A percentile compares a stretch with the other conserved stretches of the same genome.
Evolutionary conservation across 371 early-diverging fungal species (phyloP).

Genomic region (Dinochytrium kinnereticum): DNA sequence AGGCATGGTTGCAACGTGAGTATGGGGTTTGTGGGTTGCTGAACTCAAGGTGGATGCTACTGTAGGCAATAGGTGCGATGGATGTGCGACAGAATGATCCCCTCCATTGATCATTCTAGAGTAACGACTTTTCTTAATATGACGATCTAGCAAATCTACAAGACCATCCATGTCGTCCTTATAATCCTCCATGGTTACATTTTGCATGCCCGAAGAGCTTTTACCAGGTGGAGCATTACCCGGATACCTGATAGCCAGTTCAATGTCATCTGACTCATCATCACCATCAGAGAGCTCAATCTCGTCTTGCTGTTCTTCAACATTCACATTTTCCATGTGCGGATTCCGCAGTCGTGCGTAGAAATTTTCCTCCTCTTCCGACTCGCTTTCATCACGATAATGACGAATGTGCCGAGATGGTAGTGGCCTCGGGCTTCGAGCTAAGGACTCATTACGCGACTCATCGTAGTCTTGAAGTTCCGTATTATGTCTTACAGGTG

Average conservation of each 20-base stretch:
- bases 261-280: constrained; percentile 7
- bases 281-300: constrained; percentile 8
- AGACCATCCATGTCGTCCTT: constrained; percentile 16
- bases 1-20: too few relatives aligned
- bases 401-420: too few relatives aligned
- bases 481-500: too few relatives aligned
- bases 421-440: neutral
- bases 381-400: neutral
- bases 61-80: too few relatives aligned
- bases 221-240: neutral
- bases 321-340: neutral
- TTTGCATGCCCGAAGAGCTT: neutral
- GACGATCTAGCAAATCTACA: constrained; percentile 1
- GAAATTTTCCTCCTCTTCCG: neutral
- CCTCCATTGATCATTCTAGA: constrained; percentile 11
- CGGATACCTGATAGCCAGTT: constrained; percentile 5
- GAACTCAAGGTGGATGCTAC: too few relatives aligned
- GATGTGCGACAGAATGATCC: too few relatives aligned
- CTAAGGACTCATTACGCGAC: too few relatives aligned
- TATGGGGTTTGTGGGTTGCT: too few relatives aligned
- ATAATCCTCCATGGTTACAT: constrained; percentile 17
- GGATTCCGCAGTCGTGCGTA: neutral
- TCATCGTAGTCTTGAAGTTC: too few relatives aligned
- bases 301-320: constrained; percentile 4
- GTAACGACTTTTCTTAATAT: constrained; percentile 21